Base-by-base conservation (phyloP, 1,284 basidiomycete genomes). In the Sanghuangporus sanghuang region DNA sequence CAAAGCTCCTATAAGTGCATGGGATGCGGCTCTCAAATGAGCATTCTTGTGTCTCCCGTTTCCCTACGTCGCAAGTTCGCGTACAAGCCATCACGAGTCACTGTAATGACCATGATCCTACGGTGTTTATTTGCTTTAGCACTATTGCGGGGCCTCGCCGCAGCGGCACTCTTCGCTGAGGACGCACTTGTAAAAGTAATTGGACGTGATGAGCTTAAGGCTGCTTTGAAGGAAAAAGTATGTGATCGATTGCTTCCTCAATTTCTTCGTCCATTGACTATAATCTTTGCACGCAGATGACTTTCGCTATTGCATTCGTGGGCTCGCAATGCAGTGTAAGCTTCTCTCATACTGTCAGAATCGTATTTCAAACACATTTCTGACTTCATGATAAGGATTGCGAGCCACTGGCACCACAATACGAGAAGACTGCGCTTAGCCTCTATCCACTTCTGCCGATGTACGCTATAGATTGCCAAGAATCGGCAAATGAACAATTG, bases 401-500 rank as follows among this genome's bases (percentile, higher is more conserved):
- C 74, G 86, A 96, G 78, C 80, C 79, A 54, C 85, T 96, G 78
- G 92, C 81, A 1, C 95, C 95, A 0, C 92, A 97, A 72, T 95
- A 86, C 72, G 85, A 84, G 69, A 90, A 90, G 69, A 93, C 93
- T 1, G 94, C 95, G 0, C 73, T 83, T 7, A 88, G 85, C 1
- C 83, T 97, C 21, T 80, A 87, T 64, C 94, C 95, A 8, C 80
- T 98, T 42, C 82, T 98, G 39, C 93, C 94, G 1, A 82, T 92
- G 66, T 96, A 95, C 73, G 91, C 93, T 12, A 84, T 98, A 53
- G 93, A 98, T 74, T 98, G 95, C 68, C 95, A 98, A 70, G 87
- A 82, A 18, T 82, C 86, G 23, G 77, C 79, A 70, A 96, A 97
- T 76, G 93, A 91, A 74, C 80, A 78, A 6, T 75, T 96, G 7